Evolutionary conservation across 1,139 yeast genomes (phyloP), one percentile per base, ranked within the genome.

Genomic region (Scheffersomyces titani): DNA sequence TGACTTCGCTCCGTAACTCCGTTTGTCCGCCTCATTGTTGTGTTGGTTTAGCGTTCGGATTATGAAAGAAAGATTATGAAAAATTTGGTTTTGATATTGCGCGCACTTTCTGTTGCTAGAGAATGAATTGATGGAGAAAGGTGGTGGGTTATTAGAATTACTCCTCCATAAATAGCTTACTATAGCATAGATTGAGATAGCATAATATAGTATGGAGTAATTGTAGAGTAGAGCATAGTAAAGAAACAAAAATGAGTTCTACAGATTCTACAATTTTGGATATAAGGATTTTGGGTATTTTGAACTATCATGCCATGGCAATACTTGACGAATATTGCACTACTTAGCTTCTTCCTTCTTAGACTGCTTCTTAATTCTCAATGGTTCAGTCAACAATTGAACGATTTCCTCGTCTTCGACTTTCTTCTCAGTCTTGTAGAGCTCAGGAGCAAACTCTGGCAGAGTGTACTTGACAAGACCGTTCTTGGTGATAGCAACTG

Each of bases 401-500:
- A 77, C 69, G 57, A 85, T 69, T 50, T 77, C 83, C 70, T 84
- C 87, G 66, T 85, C 86, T 55, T 78, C 73, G 57, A 88, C 74
- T 67, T 74, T 76, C 77, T 87, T 86, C 50, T 87, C 90, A 55
- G 89, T 75, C 68, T 81, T 77, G 74, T 87, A 80, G 59, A 77
- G 72, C 36, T 68, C 74, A 9, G 73, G 70, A 61, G 84, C 78
- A 62, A 88, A 84, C 44, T 83, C 70, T 9, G 91, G 89, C 30
- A 84, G 78, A 53, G 93, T 84, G 67, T 87, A 81, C 77, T 84
- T 86, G 65, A 88, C 85, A 64, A 87, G 79, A 56, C 94, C 94
- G 67, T 84, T 85, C 74, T 86, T 86, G 70, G 93, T 89, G 65
- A 90, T 74, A 54, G 90, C 93, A 67, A 89, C 84, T 52, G 96